Percentiles rank a stretch among this genome's conserved stretches.
These are phyloP conservation scores for Chenopodium suecicum DNA, from an alignment of 148 eudicot species.

Conservation along the genomic window DNA sequence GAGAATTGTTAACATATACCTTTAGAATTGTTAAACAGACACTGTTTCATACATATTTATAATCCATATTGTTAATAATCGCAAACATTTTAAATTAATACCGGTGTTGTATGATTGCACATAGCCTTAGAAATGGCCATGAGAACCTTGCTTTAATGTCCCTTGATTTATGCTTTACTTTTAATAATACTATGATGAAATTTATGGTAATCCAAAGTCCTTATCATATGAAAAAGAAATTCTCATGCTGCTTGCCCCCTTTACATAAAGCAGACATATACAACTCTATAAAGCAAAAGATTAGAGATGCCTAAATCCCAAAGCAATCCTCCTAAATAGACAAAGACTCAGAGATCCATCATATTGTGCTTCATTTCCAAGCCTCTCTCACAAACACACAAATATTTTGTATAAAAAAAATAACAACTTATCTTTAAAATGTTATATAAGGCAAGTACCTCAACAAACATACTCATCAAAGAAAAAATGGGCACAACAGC, in stretches of 20 bases:
- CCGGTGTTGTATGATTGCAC: neutral
- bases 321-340: constrained; percentile 37
- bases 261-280: constrained; percentile 31
- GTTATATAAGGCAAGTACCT: constrained; percentile 26
- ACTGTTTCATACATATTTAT: too few species aligned
- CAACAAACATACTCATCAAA: constrained; percentile 33
- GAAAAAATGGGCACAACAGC: constrained; percentile 46
- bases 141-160: neutral
- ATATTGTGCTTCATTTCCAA: constrained; percentile 25
- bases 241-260: constrained; percentile 18
- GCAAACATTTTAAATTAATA: too few species aligned
- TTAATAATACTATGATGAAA: constrained; percentile 20
- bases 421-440: constrained; percentile 2
- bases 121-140: neutral
- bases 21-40: too few species aligned
- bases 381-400: constrained; percentile 3
- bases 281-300: constrained; percentile 29
- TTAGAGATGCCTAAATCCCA: constrained; percentile 28
- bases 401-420: neutral
- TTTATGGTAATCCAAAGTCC: constrained; percentile 25
- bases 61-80: too few species aligned
- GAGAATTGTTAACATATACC: too few species aligned
- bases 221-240: constrained; percentile 19
- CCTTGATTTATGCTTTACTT: neutral
- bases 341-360: constrained; percentile 22